Percentiles rank a stretch among this genome's conserved stretches.
Conservation (phyloP, 495 filamentous ascomycete genomes). For the Usnea hakonensis region DNA sequence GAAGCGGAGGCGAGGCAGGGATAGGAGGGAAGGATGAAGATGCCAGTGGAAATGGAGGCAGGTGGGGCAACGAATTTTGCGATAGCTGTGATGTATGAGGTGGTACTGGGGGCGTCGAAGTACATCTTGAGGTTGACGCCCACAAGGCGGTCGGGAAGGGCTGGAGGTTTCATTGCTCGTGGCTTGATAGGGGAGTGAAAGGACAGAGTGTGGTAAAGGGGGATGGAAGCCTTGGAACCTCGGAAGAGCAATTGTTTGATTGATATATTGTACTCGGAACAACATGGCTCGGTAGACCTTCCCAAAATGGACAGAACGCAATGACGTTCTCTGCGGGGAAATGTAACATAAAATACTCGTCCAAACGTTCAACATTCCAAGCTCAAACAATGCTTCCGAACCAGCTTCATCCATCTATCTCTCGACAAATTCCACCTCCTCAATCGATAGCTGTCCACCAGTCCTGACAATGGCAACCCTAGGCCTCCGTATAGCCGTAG, state of each 20-base stretch:
- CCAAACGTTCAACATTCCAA: too few relatives aligned
- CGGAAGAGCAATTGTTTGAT: too few relatives aligned
- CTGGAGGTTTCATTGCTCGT: conserved; percentile 18
- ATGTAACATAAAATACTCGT: too few relatives aligned
- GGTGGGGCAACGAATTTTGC: conserved; percentile 30
- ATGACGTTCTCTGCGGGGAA: neutral
- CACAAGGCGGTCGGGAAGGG: conserved; percentile 56
- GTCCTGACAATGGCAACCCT: conserved; percentile 6
- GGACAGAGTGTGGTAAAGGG: neutral
- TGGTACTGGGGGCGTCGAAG: conserved; percentile 60
- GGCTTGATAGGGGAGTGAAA: neutral
- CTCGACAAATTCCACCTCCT: too few relatives aligned
- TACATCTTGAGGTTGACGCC: conserved; percentile 82
- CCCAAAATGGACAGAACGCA: neutral
- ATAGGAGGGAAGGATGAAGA: conserved; percentile 78
- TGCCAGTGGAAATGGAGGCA: conserved; percentile 43
- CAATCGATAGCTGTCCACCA: too few relatives aligned
- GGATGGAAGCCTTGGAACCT: too few relatives aligned
- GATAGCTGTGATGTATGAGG: conserved; percentile 52
- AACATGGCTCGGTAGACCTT: neutral
- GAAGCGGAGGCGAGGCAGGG: conserved; percentile 53
- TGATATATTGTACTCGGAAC: too few relatives aligned
- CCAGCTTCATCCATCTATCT: neutral
- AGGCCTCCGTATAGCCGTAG: conserved; percentile 51
- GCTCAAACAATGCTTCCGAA: neutral